A percentile compares a stretch with the other conserved stretches of the same genome.
Evolutionary conservation across 1,139 yeast genomes (phyloP).

Genomic region (Hemisphaericaspora xylanilytica): DNA sequence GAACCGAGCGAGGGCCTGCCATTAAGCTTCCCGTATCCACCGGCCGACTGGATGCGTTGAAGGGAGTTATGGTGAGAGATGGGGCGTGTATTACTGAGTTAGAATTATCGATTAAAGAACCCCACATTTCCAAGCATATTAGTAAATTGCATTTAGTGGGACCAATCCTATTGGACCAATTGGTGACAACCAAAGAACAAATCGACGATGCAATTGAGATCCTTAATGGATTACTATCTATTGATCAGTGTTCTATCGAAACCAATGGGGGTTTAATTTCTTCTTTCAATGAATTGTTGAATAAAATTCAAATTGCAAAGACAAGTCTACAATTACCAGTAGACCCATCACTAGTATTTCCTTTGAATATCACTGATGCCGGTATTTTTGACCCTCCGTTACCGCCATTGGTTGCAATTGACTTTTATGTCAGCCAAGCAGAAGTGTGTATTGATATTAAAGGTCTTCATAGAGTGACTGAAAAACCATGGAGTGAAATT

Average conservation of each 20-base stretch:
- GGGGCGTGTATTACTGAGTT: constrained; percentile 39
- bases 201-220: constrained; percentile 32
- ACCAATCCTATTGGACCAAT: constrained; percentile 36
- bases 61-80: constrained; percentile 43
- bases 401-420: constrained; percentile 32
- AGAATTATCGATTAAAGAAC: constrained; percentile 26
- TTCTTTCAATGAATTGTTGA: constrained; percentile 26
- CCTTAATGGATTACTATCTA: constrained; percentile 19
- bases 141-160: constrained; percentile 24
- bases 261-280: constrained; percentile 23
- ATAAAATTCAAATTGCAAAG: constrained; percentile 34
- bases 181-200: constrained; percentile 30
- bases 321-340: constrained; percentile 40
- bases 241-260: constrained; percentile 11
- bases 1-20: constrained; percentile 36
- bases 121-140: constrained; percentile 32
- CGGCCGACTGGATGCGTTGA: constrained; percentile 38
- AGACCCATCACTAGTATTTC: constrained; percentile 43
- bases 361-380: constrained; percentile 29
- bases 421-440: constrained; percentile 44
- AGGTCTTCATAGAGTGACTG: constrained; percentile 35
- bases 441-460: constrained; percentile 46
- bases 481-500: constrained; percentile 45
- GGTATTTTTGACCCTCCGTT: constrained; percentile 34
- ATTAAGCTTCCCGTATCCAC: constrained; percentile 41